Evolutionary conservation across 805 yeast genomes (phyloP), one percentile per base, ranked within the genome.

Genomic region (Candida khao-thaluensis): DNA sequence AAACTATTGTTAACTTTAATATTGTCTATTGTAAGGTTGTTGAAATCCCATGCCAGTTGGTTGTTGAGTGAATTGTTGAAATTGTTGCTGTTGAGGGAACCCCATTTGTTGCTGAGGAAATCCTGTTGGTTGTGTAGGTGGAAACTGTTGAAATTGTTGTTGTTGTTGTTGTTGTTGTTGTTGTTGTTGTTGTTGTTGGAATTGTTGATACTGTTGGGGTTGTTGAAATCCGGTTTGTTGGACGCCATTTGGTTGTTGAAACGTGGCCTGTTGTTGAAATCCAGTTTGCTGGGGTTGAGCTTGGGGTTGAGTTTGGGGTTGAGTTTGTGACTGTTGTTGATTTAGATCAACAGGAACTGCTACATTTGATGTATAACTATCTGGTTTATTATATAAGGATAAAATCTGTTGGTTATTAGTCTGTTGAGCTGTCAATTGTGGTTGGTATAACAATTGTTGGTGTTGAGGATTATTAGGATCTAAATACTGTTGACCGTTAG

Each of bases 401-500:
- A 69, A 30, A 9, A 69, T 66, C 36, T 52, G 59, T 44, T 62
- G 69, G 41, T 69, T 69, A 30, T 56, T 64, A 3, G 64, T 60
- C 37, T 65, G 69, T 40, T 64, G 69, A 3, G 63, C 60, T 5
- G 54, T 44, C 20, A 56, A 48, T 9, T 53, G 53, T 41, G 60
- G 62, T 41, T 57, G 66, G 43, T 55, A 42, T 41, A 69, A 52
- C 47, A 64, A 54, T 42, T 62, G 66, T 47, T 67, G 73, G 42
- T 64, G 69, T 32, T 66, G 72, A 27, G 72, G 77, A 38, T 65
- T 64, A 43, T 51, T 63, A 7, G 76, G 74, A 50, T 74, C 77
- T 41, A 74, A 52, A 46, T 74, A 75, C 51, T 82, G 85, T 50
- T 82, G 88, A 2, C 82, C 82, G 31, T 74, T 78, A 8, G 80